phyloP scores from a whole-genome alignment of 169 alveolate species.

The Plasmodium knowlesi region DNA sequence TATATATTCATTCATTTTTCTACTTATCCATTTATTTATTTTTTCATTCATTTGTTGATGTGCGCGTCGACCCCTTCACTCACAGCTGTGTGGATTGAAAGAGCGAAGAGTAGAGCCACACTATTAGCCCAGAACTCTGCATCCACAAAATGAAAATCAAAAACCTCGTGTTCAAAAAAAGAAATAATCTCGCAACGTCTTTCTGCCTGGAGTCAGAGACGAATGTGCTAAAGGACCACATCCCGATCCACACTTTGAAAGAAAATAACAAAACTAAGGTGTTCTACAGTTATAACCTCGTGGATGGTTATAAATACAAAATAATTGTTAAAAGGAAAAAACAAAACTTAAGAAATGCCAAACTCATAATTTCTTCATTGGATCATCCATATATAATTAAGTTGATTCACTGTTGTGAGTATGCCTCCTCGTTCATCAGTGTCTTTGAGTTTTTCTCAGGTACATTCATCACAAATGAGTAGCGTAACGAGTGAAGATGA shows the following conservation, averaged over 20 bases:
- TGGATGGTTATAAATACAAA: conserved; percentile 68
- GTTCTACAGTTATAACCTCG: conserved; percentile 37
- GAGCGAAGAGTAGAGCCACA: not conserved
- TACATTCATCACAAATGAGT: not conserved
- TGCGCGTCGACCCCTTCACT: not conserved
- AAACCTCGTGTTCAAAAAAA: not conserved
- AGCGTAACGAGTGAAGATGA: not conserved
- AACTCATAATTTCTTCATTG: conserved; percentile 19
- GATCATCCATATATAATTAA: conserved; percentile 56
- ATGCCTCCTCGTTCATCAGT: conserved; percentile 14
- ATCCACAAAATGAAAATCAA: conserved; percentile 26
- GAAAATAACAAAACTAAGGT: conserved; percentile 37
- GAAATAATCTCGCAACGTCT: conserved; percentile 23
- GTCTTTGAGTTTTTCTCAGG: conserved; percentile 69
- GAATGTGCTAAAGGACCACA: conserved; percentile 26
- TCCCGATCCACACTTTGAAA: conserved; percentile 45
- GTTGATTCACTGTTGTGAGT: conserved; percentile 40
- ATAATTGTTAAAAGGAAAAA: conserved; percentile 30
- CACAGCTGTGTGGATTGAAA: not conserved
- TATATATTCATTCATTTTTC: not conserved
- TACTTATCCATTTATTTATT: not conserved
- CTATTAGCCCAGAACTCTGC: not conserved
- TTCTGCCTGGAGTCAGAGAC: conserved; percentile 49
- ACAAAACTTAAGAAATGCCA: conserved; percentile 11
- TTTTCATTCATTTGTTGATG: not conserved